Evolutionary conservation across 495 filamentous ascomycete species (phyloP).

Genomic region (Talaromyces ruber): DNA sequence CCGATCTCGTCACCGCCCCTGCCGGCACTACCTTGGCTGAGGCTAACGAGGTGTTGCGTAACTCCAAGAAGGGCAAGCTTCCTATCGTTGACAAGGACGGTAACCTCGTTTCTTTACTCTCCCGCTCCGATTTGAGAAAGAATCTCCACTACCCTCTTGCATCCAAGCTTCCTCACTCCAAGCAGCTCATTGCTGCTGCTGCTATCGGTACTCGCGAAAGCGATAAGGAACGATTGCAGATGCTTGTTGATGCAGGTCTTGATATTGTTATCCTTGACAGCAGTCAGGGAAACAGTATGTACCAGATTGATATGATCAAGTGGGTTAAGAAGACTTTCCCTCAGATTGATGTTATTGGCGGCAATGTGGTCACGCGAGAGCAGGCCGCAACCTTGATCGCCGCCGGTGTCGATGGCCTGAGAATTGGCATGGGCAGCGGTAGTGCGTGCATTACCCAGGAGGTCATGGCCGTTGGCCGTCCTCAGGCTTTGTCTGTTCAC

Average conservation of each 20-base stretch:
- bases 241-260: conserved; percentile 87
- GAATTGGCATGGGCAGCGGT: conserved; percentile 98
- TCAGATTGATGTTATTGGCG: conserved; percentile 85
- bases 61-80: conserved; percentile 98
- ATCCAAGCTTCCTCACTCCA: conserved; percentile 93
- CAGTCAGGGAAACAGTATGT: conserved; percentile 95
- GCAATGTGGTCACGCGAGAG: conserved; percentile 94
- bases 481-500: conserved; percentile 87
- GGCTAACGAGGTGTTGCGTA: conserved; percentile 86
- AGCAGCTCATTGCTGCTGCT: conserved; percentile 93
- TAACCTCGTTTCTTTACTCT: conserved; percentile 91
- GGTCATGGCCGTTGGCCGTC: conserved; percentile 97
- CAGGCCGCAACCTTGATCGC: conserved; percentile 90
- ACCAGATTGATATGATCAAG: conserved; percentile 94
- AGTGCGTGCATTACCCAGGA: conserved; percentile 99
- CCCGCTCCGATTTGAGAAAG: conserved; percentile 96
- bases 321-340: conserved; percentile 85
- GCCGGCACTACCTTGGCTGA: conserved; percentile 76
- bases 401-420: conserved; percentile 89
- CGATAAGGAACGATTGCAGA: conserved; percentile 78
- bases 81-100: conserved; percentile 83
- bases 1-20: conserved; percentile 84
- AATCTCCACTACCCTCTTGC: conserved; percentile 95
- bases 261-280: conserved; percentile 94
- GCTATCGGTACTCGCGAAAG: conserved; percentile 91